Conservation (phyloP, 2,329 filamentous ascomycete species). For the Colletotrichum sp. region DNA sequence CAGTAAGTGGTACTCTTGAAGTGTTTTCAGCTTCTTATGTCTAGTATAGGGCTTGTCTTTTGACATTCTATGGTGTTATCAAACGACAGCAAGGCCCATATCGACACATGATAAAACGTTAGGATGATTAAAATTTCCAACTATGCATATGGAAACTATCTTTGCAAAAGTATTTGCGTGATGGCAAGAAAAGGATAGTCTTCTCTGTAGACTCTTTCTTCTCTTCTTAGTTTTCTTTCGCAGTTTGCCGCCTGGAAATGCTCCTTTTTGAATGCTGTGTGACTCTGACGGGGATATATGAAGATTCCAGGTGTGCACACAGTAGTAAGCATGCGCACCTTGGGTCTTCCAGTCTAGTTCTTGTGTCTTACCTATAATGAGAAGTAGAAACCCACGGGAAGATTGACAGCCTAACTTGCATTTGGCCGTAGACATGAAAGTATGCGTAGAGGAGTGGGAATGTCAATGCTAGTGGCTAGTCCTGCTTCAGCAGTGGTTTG, state of each 20-base stretch:
- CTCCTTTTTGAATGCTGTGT: too few species aligned
- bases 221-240: too few species aligned
- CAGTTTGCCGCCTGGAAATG: too few species aligned
- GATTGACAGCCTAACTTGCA: too few species aligned
- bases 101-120: fast-evolving
- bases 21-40: background rate
- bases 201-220: too few species aligned
- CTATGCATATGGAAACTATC: too few species aligned
- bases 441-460: background rate
- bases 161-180: too few species aligned
- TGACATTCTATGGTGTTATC: background rate
- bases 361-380: background rate
- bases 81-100: background rate
- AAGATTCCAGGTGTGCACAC: background rate
- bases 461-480: background rate
- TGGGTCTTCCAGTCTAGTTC: background rate
- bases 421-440: too few species aligned
- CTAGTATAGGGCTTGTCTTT: background rate
- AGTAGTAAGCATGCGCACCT: background rate
- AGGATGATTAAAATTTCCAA: too few species aligned
- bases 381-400: background rate
- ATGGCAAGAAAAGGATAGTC: too few species aligned
- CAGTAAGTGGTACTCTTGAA: background rate
- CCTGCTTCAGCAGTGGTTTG: background rate
- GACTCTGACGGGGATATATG: too few species aligned